Evolutionary conservation across 2,329 filamentous ascomycete genomes (phyloP), one percentile per base, ranked within the genome.

Genomic region (Diaporthe amygdali): DNA sequence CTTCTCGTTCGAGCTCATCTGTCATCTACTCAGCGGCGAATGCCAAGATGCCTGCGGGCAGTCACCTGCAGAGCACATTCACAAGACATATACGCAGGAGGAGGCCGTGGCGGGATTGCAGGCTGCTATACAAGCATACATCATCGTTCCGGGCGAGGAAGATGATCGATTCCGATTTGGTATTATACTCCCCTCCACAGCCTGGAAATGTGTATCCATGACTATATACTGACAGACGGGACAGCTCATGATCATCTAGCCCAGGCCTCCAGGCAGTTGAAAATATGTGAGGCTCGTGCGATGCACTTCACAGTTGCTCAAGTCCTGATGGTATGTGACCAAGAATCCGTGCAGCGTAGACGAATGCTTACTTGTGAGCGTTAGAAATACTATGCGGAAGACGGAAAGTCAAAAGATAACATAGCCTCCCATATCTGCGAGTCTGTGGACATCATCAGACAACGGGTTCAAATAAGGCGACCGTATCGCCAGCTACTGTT

Each of bases 301-400:
- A 98, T 98, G 95, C 95, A 98, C 81, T 98, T 95, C 76, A 90
- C 95, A 55, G 94, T 98, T 76, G 93, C 94, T 0, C 92, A 94
- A 77, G 92, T 92, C 0, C 89, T 98, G 74, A 89, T 95, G 79
- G 68, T 66, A 69, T 12, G 14, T 22, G 20, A 22, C 39, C 17
- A 8, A 9, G n/a, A 17, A 14, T 7, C 9, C n/a, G n/a, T n/a
- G n/a, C 59, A 34, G 30, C n/a, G 22, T 64, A 15, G n/a, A 56
- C n/a, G 10, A 46, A 30, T n/a, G 32, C 68, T 70, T 5, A 70
- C n/a, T 14, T 17, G 20, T 44, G 17, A 22, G 12, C 37, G 25
- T 3, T n/a, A 70, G 68, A 93, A 93, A 75, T 92, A 95, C 76
- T 90, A 88, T 72, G 78, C 84, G 9, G 81, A 88, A 30, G 91